Evolutionary conservation across 768 basidiomycete genomes (phyloP).

Genomic region (Suillus americanus): DNA sequence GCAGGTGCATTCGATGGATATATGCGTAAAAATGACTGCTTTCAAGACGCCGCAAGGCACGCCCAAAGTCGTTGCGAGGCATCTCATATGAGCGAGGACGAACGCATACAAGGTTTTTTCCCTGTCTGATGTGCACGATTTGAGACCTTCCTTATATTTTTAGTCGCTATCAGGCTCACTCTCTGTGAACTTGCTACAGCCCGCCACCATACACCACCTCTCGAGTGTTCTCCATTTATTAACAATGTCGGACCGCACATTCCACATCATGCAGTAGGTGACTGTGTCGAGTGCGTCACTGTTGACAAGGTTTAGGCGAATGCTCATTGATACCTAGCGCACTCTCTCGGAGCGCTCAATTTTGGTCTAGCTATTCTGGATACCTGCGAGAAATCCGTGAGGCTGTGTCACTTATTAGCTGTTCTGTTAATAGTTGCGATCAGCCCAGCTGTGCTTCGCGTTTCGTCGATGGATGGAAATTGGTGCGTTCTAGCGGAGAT

Average conservation of each 20-base stretch:
- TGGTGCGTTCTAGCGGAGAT: constrained; percentile 40
- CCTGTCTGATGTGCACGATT: neutral
- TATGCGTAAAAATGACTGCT: constrained; percentile 58
- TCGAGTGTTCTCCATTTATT: constrained; percentile 53
- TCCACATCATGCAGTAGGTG: constrained; percentile 34
- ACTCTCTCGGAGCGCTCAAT: constrained; percentile 73
- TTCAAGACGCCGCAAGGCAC: constrained; percentile 48
- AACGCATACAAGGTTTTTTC: constrained; percentile 60
- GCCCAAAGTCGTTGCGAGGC: constrained; percentile 54
- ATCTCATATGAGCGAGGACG: constrained; percentile 58
- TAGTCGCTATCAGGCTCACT: constrained; percentile 77
- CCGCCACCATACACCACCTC: constrained; percentile 60
- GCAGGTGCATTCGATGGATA: constrained; percentile 45
- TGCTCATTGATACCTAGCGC: constrained; percentile 43
- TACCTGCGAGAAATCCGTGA: constrained; percentile 77
- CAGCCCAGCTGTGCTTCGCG: constrained; percentile 76
- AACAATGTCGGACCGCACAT: constrained; percentile 4
- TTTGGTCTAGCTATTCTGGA: constrained; percentile 85
- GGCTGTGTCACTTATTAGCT: constrained; percentile 29
- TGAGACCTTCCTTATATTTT: constrained; percentile 13
- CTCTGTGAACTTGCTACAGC: constrained; percentile 80
- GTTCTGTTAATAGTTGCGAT: constrained; percentile 22
- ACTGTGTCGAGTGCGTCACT: constrained; percentile 50
- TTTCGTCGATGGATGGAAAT: constrained; percentile 76
- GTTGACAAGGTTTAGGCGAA: constrained; percentile 2